Conservation (phyloP, 805 yeast species). For the Candida ponderosae region DNA sequence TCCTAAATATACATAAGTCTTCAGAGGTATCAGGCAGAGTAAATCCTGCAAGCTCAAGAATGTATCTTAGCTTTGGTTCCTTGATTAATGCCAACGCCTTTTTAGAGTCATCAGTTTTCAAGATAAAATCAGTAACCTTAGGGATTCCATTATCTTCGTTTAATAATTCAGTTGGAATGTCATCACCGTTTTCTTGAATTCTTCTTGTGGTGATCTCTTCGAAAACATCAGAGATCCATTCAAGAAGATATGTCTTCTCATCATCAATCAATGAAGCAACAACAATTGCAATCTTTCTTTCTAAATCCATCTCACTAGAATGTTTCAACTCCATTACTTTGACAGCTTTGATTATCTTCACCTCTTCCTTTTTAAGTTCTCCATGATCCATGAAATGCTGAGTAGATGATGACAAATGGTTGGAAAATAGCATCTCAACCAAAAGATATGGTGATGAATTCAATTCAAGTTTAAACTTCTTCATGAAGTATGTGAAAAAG, state of each 20-base stretch:
- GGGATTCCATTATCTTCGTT: constrained; percentile 1
- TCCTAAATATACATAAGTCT: constrained; percentile 32
- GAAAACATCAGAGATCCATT: constrained; percentile 35
- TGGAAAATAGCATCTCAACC: constrained; percentile 62
- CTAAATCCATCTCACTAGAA: constrained; percentile 23
- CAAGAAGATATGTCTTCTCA: constrained; percentile 33
- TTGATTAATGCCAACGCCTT: constrained; percentile 26
- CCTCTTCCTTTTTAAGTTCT: constrained; percentile 20
- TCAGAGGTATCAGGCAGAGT: constrained; percentile 31
- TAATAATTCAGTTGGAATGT: constrained; percentile 3
- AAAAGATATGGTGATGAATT: constrained; percentile 45
- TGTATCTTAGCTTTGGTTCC: constrained; percentile 41
- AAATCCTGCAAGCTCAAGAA: constrained; percentile 40
- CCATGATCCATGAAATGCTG: constrained; percentile 56
- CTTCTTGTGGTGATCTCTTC: constrained; percentile 22
- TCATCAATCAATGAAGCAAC: constrained; percentile 40
- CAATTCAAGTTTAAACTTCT: constrained; percentile 40
- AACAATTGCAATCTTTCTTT: constrained; percentile 42
- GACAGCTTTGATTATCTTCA: constrained; percentile 4
- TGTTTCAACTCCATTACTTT: constrained; percentile 20
- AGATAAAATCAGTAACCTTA: constrained; percentile 7
- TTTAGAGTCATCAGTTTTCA: constrained; percentile 14
- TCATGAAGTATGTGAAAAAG: constrained; percentile 59
- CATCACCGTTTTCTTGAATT: constrained; percentile 8
- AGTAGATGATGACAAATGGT: constrained; percentile 37